Percentiles rank a stretch among this genome's conserved stretches.
Conservation (phyloP, 176 grass and related monocot species). For the Rhipidocladum racemiflorum region DNA sequence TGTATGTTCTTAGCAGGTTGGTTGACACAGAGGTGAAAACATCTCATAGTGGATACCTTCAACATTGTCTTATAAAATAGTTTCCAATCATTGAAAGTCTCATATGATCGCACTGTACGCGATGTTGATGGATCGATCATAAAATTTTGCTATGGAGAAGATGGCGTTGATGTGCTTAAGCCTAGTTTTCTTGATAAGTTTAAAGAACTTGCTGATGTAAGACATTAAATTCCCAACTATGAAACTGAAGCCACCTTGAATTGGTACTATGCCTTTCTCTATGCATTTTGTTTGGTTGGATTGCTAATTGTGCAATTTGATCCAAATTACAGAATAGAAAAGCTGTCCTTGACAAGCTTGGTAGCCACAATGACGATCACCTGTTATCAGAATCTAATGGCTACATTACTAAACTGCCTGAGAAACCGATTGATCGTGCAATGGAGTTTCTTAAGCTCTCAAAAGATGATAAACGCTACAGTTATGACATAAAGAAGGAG, state of each 20-base stretch:
- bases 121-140: constrained; percentile 94
- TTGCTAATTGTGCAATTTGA: constrained; percentile 28
- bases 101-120: constrained; percentile 84
- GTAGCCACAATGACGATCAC: neutral
- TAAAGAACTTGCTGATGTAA: constrained; percentile 67
- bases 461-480: constrained; percentile 17
- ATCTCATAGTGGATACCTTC: constrained; percentile 93
- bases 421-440: constrained; percentile 2
- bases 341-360: constrained; percentile 49
- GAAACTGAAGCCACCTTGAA: constrained; percentile 8
- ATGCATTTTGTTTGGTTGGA: constrained; percentile 14
- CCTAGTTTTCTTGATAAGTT: constrained; percentile 70
- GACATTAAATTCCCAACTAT: constrained; percentile 23
- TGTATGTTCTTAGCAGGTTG: constrained; percentile 51
- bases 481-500: constrained; percentile 40
- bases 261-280: neutral
- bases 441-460: constrained; percentile 17
- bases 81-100: constrained; percentile 79
- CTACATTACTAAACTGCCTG: constrained; percentile 47
- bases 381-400: constrained; percentile 28
- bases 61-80: constrained; percentile 95
- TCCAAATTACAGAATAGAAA: constrained; percentile 51
- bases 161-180: constrained; percentile 86
- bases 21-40: constrained; percentile 93
- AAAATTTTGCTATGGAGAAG: constrained; percentile 87